Base-by-base conservation (phyloP, 768 basidiomycete species). In the Amanita molliuscula region DNA sequence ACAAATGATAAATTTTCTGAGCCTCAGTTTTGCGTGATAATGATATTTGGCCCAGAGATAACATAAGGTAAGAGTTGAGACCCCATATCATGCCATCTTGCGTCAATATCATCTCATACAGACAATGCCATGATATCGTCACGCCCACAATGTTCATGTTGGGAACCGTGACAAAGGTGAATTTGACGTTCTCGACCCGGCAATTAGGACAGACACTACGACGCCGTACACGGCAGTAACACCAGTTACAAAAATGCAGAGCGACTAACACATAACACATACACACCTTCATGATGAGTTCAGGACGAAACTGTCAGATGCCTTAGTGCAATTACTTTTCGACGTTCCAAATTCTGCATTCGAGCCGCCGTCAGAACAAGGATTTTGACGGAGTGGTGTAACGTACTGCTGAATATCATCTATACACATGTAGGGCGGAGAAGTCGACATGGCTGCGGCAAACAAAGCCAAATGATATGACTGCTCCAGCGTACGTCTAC, bases 271-370 rank as follows among this genome's bases (percentile, higher is more conserved):
- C 26, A 60, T 74, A n/a, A n/a, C n/a, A 57, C n/a, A n/a, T n/a
- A n/a, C n/a, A n/a, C 58, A 84, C 94, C 79, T 92, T 98, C 96
- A 99, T 99, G 63, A 99, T 90, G 58, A 98, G 76, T 62, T 99
- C 96, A 54, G 96, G 96, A 61, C 79, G 83, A 71, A 98, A 94
- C 44, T 84, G 81, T 48, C 93, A 94, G 51, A 98, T 70, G 23
- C 96, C 95, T 50, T 96, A n/a, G n/a, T n/a, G n/a, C 84, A 61
- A 98, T 97, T 20, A 94, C 94, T 58, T 67, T 99, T 99, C 23
- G 93, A 82, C 1, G 95, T 99, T 26, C 95, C 95, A 65, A 88
- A 90, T 2, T 95, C 94, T 54, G 96, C 95, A 53, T 50, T 52
- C 20, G 16, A 47, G 16, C 36, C 11, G 6, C 21, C 53, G 13